These are phyloP conservation scores for Paraphaeosphaeria sporulosa DNA, from an alignment of 2,329 filamentous ascomycete genomes.

Conservation along the genomic window DNA sequence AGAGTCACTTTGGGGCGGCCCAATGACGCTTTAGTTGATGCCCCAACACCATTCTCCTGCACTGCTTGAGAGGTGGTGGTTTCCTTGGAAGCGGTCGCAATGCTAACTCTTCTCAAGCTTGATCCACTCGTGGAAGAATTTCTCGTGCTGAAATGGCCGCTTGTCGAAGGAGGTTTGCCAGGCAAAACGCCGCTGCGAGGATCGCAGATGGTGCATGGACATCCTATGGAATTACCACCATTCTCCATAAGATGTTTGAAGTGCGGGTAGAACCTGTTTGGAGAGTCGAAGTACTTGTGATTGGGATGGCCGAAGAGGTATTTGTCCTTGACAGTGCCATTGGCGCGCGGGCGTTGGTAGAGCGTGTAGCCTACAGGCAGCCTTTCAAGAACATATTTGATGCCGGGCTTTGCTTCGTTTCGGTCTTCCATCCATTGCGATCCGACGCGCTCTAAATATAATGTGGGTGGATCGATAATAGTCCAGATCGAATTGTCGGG, in stretches of 20 bases:
- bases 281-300: conserved; percentile 61
- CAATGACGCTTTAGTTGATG: not conserved
- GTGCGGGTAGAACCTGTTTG: conserved; percentile 63
- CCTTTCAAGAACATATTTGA: conserved; percentile 59
- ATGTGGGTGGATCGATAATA: conserved; percentile 48
- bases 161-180: conserved; percentile 5
- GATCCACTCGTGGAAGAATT: conserved; percentile 7
- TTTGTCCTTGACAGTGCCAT: conserved; percentile 55
- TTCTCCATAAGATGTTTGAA: conserved; percentile 64
- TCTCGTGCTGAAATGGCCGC: conserved; percentile 17
- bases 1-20: conserved; percentile 29
- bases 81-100: not conserved
- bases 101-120: not conserved
- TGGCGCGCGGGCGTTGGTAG: conserved; percentile 57
- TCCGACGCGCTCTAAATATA: conserved; percentile 59
- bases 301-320: conserved; percentile 66
- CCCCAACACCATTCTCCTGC: not conserved
- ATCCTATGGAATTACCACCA: conserved; percentile 50
- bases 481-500: conserved; percentile 29
- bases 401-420: conserved; percentile 45
- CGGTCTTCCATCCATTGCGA: conserved; percentile 57
- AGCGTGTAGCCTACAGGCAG: conserved; percentile 64
- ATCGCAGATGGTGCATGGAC: conserved; percentile 60
- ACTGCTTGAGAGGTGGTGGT: not conserved
- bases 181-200: conserved; percentile 30